These are phyloP conservation scores for Quercus tomentella DNA, from an alignment of 331 rosid genomes.

Conservation along the genomic window DNA sequence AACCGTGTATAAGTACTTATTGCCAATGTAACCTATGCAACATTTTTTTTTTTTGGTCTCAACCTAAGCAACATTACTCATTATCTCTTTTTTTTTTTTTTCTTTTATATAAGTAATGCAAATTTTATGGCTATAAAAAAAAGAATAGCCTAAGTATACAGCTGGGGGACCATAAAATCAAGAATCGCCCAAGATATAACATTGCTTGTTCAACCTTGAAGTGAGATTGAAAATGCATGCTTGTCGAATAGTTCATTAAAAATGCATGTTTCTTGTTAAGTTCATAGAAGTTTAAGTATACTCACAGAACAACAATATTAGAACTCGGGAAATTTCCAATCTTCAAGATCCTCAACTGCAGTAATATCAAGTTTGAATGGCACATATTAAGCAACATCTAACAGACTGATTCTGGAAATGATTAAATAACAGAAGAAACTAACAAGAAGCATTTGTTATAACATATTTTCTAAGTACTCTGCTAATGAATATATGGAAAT, in stretches of 20 bases:
- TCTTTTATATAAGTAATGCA: too few species aligned
- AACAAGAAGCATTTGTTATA: not conserved
- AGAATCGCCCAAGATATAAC: too few species aligned
- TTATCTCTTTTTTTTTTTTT: too few species aligned
- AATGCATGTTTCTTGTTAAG: slow-evolving; percentile 12
- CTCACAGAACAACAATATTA: slow-evolving; percentile 9
- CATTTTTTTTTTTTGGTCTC: too few species aligned
- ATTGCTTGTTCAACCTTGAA: too few species aligned
- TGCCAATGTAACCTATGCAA: too few species aligned
- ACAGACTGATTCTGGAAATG: slow-evolving; percentile 18
- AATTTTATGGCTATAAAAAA: too few species aligned
- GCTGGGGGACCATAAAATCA: too few species aligned
- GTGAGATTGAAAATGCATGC: slow-evolving; percentile 10
- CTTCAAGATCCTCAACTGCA: not conserved
- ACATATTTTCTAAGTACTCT: not conserved
- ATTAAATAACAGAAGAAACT: not conserved
- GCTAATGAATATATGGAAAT: not conserved
- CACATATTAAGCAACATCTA: slow-evolving; percentile 18
- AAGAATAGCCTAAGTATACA: too few species aligned
- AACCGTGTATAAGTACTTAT: too few species aligned
- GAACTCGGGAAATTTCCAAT: not conserved
- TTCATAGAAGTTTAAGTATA: slow-evolving; percentile 10
- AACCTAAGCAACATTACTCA: too few species aligned
- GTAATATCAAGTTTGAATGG: slow-evolving; percentile 1
- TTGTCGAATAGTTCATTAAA: not conserved